Conservation (phyloP, 2,329 filamentous ascomycete genomes). For the Diaporthe longicolla region DNA sequence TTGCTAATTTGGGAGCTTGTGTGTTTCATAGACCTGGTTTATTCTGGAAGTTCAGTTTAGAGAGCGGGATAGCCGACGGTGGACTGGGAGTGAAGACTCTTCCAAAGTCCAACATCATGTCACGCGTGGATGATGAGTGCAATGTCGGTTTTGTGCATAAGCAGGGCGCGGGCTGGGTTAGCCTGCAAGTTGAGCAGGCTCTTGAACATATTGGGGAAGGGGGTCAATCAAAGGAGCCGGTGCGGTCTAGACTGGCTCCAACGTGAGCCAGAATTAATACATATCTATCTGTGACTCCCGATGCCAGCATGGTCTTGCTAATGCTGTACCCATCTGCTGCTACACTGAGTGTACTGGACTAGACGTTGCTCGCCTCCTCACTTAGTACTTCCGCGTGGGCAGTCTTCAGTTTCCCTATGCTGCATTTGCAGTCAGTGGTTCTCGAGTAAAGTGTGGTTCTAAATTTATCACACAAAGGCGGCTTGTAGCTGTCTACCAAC, state of each 20-base stretch:
- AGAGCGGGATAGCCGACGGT: neutral
- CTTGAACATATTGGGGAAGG: slow-evolving; percentile 15
- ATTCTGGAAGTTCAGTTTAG: slow-evolving; percentile 6
- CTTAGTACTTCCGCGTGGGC: neutral
- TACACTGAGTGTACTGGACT: neutral
- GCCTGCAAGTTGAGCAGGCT: slow-evolving; percentile 19
- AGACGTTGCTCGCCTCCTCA: neutral
- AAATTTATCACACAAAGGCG: slow-evolving; percentile 1
- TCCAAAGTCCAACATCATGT: slow-evolving; percentile 9
- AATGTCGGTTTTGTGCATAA: slow-evolving; percentile 38
- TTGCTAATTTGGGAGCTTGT: slow-evolving; percentile 26
- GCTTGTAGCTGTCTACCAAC: neutral
- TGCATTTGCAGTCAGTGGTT: no score
- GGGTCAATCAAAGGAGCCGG: slow-evolving; percentile 14
- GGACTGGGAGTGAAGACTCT: neutral
- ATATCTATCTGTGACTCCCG: slow-evolving; percentile 37
- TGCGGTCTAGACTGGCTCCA: slow-evolving; percentile 25
- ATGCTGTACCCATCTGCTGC: neutral
- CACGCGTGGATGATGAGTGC: slow-evolving; percentile 20
- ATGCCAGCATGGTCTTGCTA: neutral
- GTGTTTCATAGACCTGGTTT: slow-evolving; percentile 35
- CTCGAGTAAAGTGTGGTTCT: neutral
- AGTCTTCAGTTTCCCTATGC: neutral
- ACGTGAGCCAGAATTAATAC: slow-evolving; percentile 39
- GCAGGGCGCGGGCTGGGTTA: slow-evolving; percentile 2